Base-by-base conservation (phyloP, 768 basidiomycete species). In the Ramaria rubella region DNA sequence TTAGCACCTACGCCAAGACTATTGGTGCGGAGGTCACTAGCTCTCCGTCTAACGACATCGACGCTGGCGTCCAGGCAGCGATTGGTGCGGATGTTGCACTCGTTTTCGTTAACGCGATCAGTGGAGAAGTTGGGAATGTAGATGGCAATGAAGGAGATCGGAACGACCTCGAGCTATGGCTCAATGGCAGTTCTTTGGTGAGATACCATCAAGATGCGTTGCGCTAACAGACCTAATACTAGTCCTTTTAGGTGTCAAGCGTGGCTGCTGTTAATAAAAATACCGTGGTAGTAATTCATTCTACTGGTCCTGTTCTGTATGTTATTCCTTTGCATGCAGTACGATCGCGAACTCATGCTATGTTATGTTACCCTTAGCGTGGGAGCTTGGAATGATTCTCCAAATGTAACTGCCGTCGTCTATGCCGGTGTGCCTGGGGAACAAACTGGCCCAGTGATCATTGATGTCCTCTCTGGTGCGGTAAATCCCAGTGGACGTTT, bases 381-480 rank as follows among this genome's bases (percentile, higher is more conserved):
- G 29, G 81, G 85, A 65, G 75, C 77, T 2, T 87, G 86, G 86
- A 81, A 85, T 51, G 81, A 85, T 6, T 78, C 86, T 66, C 81
- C 82, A 3, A 89, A 89, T 61, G 76, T 87, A 49, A 85, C 84
- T 33, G 85, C 83, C 19, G 82, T 86, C n/a, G 51, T 72, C 23
- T 55, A 60, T 24, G 79, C 79, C 9, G 82, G 83, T 17, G 71
- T 68, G 40, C 70, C 59, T 42, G 73, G 72, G 30, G 68, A 73
- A 56, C 72, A 75, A 61, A 62, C 67, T 4, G 74, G 74, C 1
- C 72, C 73, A 55, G 53, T 67, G 5, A 58, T 75, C 15, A 67
- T 73, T 17, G 74, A 75, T 38, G 65, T 75, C n/a, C 58, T 75
- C 9, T 75, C 67, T 49, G 74, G 74, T 5, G 57, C 52, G 19